These are phyloP conservation scores for Brettanomyces sp. DNA, from an alignment of 805 yeast genomes.

Conservation along the genomic window DNA sequence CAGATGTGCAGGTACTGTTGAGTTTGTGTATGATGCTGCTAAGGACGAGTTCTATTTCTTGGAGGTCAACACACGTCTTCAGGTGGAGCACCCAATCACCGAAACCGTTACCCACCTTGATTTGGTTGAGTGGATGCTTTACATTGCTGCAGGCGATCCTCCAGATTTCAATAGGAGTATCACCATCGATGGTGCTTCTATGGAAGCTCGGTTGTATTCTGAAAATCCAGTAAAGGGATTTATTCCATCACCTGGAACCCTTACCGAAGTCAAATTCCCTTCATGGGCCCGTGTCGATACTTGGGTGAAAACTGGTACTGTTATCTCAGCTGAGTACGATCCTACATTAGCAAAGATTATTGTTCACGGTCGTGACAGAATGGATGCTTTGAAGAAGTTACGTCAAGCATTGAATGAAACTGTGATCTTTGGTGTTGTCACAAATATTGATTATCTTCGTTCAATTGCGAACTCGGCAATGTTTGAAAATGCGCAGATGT, in stretches of 20 bases:
- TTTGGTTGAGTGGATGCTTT: conserved; percentile 94
- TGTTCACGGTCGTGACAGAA: conserved; percentile 85
- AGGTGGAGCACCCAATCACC: conserved; percentile 96
- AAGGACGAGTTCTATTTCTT: conserved; percentile 88
- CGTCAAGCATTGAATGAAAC: conserved; percentile 81
- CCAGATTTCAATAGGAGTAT: conserved; percentile 61
- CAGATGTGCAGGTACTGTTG: conserved; percentile 97
- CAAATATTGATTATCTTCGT: conserved; percentile 84
- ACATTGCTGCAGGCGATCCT: conserved; percentile 81
- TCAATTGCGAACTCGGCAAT: conserved; percentile 74
- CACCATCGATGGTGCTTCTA: conserved; percentile 72
- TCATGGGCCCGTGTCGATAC: conserved; percentile 88
- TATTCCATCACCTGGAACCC: conserved; percentile 93
- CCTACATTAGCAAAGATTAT: conserved; percentile 95
- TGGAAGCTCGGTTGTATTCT: conserved; percentile 95
- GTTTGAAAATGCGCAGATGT: conserved; percentile 78
- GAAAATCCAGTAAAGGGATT: conserved; percentile 95
- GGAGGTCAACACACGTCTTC: conserved; percentile 94
- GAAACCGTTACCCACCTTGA: conserved; percentile 93
- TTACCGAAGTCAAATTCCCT: conserved; percentile 80
- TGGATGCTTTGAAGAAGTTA: conserved; percentile 71
- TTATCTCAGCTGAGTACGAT: conserved; percentile 85
- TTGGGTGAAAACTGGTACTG: conserved; percentile 88
- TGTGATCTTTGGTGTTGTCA: conserved; percentile 75
- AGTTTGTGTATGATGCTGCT: conserved; percentile 79